phyloP scores from a whole-genome alignment of 1,284 basidiomycete genomes.

The Heterobasidion annosum region DNA sequence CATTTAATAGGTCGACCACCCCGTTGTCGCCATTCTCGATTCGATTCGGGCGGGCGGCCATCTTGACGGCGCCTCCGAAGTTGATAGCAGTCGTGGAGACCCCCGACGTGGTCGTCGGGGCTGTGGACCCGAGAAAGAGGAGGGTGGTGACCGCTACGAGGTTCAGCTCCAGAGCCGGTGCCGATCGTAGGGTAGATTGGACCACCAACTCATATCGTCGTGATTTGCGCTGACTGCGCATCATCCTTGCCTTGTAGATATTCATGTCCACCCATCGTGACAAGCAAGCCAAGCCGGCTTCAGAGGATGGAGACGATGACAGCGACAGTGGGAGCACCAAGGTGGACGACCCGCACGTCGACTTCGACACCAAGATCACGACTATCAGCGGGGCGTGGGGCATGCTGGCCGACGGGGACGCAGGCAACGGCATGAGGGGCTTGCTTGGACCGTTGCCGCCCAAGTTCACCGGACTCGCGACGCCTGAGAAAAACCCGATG shows the following conservation, averaged over 20 bases:
- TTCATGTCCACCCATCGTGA: constrained; percentile 72
- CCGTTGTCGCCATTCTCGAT: constrained; percentile 34
- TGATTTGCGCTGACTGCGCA: constrained; percentile 3
- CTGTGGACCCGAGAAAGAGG: constrained; percentile 73
- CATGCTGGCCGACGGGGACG: constrained; percentile 33
- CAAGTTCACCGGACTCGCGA: constrained; percentile 67
- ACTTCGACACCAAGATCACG: constrained; percentile 53
- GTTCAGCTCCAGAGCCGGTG: constrained; percentile 74
- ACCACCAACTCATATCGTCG: background rate
- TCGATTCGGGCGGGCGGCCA: constrained; percentile 56
- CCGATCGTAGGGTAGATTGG: constrained; percentile 60
- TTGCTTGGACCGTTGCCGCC: constrained; percentile 47
- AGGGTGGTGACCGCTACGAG: constrained; percentile 79
- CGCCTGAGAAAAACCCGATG: constrained; percentile 83
- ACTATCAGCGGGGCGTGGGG: constrained; percentile 63
- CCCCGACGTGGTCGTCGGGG: constrained; percentile 74
- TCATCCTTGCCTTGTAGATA: constrained; percentile 33
- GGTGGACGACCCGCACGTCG: constrained; percentile 26
- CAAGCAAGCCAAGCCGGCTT: constrained; percentile 25
- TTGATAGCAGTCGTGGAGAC: constrained; percentile 76
- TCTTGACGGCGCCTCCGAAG: constrained; percentile 70
- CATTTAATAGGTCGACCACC: constrained; percentile 3
- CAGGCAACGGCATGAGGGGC: constrained; percentile 35
- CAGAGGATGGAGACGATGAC: constrained; percentile 18
- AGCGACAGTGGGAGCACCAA: constrained; percentile 17